A percentile compares a stretch with the other conserved stretches of the same genome.
These are phyloP conservation scores for Mycothermus thermophilus DNA, from an alignment of 495 filamentous ascomycete genomes.

Conservation along the genomic window DNA sequence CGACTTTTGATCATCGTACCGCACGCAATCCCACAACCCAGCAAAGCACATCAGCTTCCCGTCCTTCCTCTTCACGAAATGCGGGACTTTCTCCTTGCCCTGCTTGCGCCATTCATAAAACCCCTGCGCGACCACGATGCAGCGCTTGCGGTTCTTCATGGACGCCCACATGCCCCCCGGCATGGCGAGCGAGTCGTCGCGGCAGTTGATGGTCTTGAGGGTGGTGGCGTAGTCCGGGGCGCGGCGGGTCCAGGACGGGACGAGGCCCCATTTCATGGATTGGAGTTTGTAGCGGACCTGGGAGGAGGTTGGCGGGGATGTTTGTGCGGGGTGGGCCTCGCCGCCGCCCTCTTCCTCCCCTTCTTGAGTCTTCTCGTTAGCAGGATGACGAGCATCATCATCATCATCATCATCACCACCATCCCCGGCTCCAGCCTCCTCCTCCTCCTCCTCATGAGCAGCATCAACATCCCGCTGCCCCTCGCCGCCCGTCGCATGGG, in stretches of 20 bases:
- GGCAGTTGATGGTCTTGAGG: slow-evolving; percentile 87
- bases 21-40: slow-evolving; percentile 80
- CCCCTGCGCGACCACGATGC: slow-evolving; percentile 73
- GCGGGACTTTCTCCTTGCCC: slow-evolving; percentile 64
- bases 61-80: slow-evolving; percentile 70
- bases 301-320: not conserved
- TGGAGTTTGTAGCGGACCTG: slow-evolving; percentile 63
- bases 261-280: slow-evolving; percentile 75
- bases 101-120: slow-evolving; percentile 95
- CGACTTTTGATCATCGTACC: slow-evolving; percentile 54
- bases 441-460: too few species aligned
- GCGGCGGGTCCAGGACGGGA: slow-evolving; percentile 25
- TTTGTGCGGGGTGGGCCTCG: too few species aligned
- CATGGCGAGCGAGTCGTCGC: slow-evolving; percentile 70
- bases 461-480: not conserved
- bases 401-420: not conserved
- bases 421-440: not conserved
- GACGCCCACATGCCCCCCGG: slow-evolving; percentile 75
- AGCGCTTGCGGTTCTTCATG: slow-evolving; percentile 82
- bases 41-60: slow-evolving; percentile 78
- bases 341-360: too few species aligned
- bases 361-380: too few species aligned
- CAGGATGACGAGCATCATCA: not conserved
- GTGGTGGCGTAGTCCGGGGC: slow-evolving; percentile 53
- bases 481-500: not conserved